Percentiles rank a stretch among this genome's conserved stretches.
Conservation (phyloP, 495 filamentous ascomycete genomes). For the Xylaria palmicola region DNA sequence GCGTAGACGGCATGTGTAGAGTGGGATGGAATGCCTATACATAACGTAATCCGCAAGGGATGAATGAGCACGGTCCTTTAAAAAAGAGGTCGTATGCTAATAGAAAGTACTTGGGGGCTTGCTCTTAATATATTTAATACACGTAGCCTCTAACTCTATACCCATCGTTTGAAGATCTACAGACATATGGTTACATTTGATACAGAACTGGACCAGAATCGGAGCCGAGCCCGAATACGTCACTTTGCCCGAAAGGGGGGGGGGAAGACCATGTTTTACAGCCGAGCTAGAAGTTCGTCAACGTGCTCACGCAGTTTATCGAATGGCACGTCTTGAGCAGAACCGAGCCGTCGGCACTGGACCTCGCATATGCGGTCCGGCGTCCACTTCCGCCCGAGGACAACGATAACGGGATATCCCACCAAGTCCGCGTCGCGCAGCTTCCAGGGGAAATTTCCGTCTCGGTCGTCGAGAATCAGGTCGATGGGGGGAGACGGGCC, state of each 20-base stretch:
- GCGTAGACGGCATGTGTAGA: constrained; percentile 33
- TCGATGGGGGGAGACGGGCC: constrained; percentile 47
- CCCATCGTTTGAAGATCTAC: too few relatives aligned
- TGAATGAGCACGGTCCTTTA: too few relatives aligned
- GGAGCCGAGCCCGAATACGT: neutral
- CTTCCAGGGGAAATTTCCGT: constrained; percentile 73
- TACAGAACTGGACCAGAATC: neutral
- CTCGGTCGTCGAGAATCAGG: constrained; percentile 72
- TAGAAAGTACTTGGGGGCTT: neutral
- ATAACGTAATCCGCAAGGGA: too few relatives aligned
- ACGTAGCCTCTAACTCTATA: neutral
- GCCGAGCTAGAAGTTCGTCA: constrained; percentile 39
- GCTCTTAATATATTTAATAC: neutral
- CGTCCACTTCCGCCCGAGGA: constrained; percentile 75
- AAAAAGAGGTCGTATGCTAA: neutral
- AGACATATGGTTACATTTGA: too few relatives aligned
- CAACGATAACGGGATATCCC: constrained; percentile 79
- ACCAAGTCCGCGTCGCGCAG: constrained; percentile 84
- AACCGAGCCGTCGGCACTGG: constrained; percentile 62
- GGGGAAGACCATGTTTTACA: constrained; percentile 35
- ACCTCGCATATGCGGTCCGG: constrained; percentile 65
- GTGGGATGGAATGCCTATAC: too few relatives aligned
- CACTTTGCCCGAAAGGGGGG: neutral
- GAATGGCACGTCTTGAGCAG: constrained; percentile 27
- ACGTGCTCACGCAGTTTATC: constrained; percentile 37